These are phyloP conservation scores for Coemansia sp. DNA, from an alignment of 192 early-diverging fungal genomes.

Conservation along the genomic window DNA sequence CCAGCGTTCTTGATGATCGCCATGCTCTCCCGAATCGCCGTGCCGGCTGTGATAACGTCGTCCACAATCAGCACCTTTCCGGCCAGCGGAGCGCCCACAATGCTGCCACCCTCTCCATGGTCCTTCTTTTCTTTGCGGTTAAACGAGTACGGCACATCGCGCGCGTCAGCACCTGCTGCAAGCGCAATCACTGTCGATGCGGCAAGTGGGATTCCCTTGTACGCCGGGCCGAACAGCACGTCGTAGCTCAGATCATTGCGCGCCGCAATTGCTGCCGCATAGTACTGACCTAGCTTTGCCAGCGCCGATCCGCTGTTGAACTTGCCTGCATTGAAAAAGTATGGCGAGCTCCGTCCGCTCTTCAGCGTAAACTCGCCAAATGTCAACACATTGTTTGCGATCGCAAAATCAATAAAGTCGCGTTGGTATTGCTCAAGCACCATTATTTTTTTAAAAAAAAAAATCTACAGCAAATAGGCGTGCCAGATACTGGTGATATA, in stretches of 20 bases:
- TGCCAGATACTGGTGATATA: not conserved
- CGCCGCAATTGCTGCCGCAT: slow-evolving; percentile 75
- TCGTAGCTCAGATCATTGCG: slow-evolving; percentile 71
- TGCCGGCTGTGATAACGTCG: slow-evolving; percentile 99
- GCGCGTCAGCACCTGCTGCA: slow-evolving; percentile 37
- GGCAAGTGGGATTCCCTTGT: slow-evolving; percentile 97
- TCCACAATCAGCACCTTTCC: slow-evolving; percentile 85
- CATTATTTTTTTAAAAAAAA: slow-evolving; percentile 11
- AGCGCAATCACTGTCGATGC: slow-evolving; percentile 80
- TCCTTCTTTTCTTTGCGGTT: slow-evolving; percentile 99
- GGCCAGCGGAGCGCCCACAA: slow-evolving; percentile 82
- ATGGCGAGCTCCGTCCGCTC: slow-evolving; percentile 92
- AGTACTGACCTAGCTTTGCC: slow-evolving; percentile 81
- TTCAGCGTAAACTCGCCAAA: slow-evolving; percentile 95
- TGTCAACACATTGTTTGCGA: slow-evolving; percentile 78
- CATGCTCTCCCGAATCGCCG: slow-evolving; percentile 92
- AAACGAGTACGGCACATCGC: slow-evolving; percentile 83
- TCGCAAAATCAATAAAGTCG: slow-evolving; percentile 91
- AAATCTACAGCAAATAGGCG: not conserved
- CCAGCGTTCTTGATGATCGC: slow-evolving; percentile 72
- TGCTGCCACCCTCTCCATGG: slow-evolving; percentile 96
- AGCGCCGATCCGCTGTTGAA: slow-evolving; percentile 91
- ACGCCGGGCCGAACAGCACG: slow-evolving; percentile 96
- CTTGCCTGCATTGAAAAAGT: slow-evolving; percentile 97
- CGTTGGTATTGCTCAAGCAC: slow-evolving; percentile 70